Conservation (phyloP, 163 green algal genomes). For the Scenedesmus sp. region DNA sequence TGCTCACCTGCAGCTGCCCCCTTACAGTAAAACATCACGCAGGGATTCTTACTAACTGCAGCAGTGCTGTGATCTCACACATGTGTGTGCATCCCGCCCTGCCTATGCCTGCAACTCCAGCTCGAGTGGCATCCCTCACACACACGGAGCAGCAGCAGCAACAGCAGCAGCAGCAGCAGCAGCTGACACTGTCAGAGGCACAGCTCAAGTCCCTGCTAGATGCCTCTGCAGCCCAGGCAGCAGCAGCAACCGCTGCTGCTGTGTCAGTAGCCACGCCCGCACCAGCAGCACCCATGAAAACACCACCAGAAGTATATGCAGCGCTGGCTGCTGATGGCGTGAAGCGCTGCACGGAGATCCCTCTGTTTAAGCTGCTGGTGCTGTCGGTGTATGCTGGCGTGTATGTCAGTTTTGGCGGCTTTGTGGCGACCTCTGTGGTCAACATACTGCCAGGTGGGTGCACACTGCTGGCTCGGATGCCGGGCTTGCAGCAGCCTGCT, state of each 20-base stretch:
- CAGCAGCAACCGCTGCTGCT: neutral
- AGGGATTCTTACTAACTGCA: no score
- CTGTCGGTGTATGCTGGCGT: slow-evolving; percentile 52
- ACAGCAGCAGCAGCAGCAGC: neutral
- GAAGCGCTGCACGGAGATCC: neutral
- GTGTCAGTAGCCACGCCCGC: neutral
- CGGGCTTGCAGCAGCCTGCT: no score
- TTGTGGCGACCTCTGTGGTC: slow-evolving; percentile 73
- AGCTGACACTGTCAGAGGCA: neutral
- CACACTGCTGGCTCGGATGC: no score
- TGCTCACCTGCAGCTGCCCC: no score
- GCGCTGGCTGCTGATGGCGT: neutral
- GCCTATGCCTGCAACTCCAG: no score
- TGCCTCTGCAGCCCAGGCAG: neutral
- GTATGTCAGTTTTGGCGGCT: slow-evolving; percentile 80
- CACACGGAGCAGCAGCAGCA: neutral
- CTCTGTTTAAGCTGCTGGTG: neutral
- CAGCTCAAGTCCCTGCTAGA: neutral
- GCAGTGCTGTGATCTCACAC: no score
- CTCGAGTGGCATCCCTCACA: no score
- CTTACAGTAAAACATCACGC: no score
- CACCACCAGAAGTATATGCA: neutral
- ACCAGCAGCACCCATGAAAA: neutral
- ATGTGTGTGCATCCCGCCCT: no score
- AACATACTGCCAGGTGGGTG: slow-evolving; percentile 64